Evolutionary conservation across 2,329 filamentous ascomycete genomes (phyloP), one percentile per base, ranked within the genome.

Genomic region (Ambrosiella xylebori): DNA sequence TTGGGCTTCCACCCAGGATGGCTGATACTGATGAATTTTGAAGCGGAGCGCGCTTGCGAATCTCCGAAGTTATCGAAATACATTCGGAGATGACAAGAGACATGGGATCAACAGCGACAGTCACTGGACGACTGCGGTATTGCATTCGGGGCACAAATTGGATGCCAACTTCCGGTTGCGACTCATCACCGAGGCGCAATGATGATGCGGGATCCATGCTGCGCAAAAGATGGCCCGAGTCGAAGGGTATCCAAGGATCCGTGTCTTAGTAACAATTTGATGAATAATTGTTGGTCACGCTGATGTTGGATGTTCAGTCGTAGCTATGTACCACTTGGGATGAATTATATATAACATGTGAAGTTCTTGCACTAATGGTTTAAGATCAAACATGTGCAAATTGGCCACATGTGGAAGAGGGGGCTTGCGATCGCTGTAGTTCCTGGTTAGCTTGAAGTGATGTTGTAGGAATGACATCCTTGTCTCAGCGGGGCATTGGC

Each of bases 41-140:
- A 77, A 91, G 97, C 63, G 93, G 86, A 63, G 89, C 86, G 79
- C 96, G 85, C 73, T 98, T 98, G 67, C 95, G 90, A 79, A 98
- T 96, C 61, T 90, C 89, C 62, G 91, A 96, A 12, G 93, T 97
- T 72, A 98, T 91, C 51, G 90, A 91, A 68, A 97, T 97, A 71
- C 93, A 98, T 82, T 98, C 93, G 71, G 91, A 95, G 62, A 95
- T 95, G 63, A 98, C 89, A 65, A 98, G 76, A 54, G 89, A 90
- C 59, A 95, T 84, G 1, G 90, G 89, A 66, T 95, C 88, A 64
- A 95, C 85, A 49, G 90, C 88, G 62, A 95, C 88, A 39, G 86
- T 81, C 38, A 90, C 76, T 6, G 78, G 78, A 15, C 78, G 76
- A 65, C 75, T 80, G 65, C 78, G 73, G 65, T 81, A 81, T 64